Percentiles rank a stretch among this genome's conserved stretches.
These are phyloP conservation scores for Saccharomycopsis oosterbeekiorum DNA, from an alignment of 805 yeast genomes.

Conservation along the genomic window DNA sequence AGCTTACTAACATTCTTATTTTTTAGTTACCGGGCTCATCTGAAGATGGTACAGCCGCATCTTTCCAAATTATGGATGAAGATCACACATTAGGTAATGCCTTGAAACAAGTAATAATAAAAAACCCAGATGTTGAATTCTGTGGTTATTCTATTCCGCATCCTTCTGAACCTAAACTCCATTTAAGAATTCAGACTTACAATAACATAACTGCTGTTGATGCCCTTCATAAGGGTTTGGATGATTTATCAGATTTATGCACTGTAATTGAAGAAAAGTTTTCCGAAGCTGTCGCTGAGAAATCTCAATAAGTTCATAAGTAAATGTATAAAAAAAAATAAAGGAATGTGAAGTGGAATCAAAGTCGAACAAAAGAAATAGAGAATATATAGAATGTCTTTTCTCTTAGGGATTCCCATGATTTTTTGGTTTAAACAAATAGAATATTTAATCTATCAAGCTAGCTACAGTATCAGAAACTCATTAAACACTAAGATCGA, in stretches of 20 bases:
- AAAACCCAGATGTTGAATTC: slow-evolving; percentile 95
- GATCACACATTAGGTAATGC: slow-evolving; percentile 97
- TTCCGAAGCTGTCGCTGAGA: slow-evolving; percentile 42
- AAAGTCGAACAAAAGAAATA: too few species aligned
- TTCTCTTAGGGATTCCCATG: too few species aligned
- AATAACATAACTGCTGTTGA: slow-evolving; percentile 79
- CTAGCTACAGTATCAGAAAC: too few species aligned
- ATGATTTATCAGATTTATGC: slow-evolving; percentile 76
- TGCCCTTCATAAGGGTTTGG: slow-evolving; percentile 85
- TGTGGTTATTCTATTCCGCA: slow-evolving; percentile 98
- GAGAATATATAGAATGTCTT: too few species aligned
- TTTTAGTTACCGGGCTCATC: slow-evolving; percentile 66
- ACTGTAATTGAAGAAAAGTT: slow-evolving; percentile 73
- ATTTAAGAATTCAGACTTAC: slow-evolving; percentile 89
- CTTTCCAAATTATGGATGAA: slow-evolving; percentile 86
- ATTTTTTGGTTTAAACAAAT: too few species aligned
- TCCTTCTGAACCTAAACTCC: slow-evolving; percentile 86
- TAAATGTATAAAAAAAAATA: background rate
- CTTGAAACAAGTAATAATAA: slow-evolving; percentile 87
- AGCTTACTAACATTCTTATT: background rate
- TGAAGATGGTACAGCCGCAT: slow-evolving; percentile 89
- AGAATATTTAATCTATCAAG: too few species aligned
- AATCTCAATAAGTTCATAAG: background rate
- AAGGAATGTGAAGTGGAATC: too few species aligned
- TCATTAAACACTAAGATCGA: too few species aligned